Percentiles rank a stretch among this genome's conserved stretches.
phyloP scores from a whole-genome alignment of 257 asterid species.

The Cruciata laevipes region DNA sequence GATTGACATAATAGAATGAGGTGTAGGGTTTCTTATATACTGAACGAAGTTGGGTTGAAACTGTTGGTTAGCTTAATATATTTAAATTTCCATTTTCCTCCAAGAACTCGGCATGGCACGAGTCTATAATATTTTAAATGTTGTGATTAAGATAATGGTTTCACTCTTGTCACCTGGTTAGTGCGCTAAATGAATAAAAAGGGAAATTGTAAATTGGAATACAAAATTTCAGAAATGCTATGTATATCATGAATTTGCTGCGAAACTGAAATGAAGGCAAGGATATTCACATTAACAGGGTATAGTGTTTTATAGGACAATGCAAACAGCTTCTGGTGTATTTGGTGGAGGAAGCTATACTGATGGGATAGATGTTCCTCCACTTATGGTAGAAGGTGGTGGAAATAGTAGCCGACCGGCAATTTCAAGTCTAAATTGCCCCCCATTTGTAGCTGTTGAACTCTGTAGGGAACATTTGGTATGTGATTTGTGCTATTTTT shows the following conservation, averaged over 20 bases:
- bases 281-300: neutral
- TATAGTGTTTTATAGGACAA: constrained; percentile 57
- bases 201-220: neutral
- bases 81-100: neutral
- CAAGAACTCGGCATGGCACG: neutral
- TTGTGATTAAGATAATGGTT: neutral
- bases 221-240: neutral
- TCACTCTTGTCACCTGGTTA: neutral
- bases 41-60: neutral
- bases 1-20: neutral
- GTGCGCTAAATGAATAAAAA: neutral
- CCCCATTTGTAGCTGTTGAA: constrained; percentile 74
- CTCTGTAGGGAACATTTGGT: constrained; percentile 93
- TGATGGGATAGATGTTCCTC: constrained; percentile 53
- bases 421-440: constrained; percentile 73
- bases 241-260: neutral
- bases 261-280: constrained; percentile 5
- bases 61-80: neutral
- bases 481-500: constrained; percentile 14
- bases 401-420: constrained; percentile 65
- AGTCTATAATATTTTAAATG: neutral
- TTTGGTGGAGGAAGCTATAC: constrained; percentile 70
- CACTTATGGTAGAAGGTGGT: constrained; percentile 60
- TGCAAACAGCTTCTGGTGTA: constrained; percentile 96
- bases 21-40: neutral